phyloP scores from a whole-genome alignment of 1,284 basidiomycete species.

The Neonothopanus nambi region DNA sequence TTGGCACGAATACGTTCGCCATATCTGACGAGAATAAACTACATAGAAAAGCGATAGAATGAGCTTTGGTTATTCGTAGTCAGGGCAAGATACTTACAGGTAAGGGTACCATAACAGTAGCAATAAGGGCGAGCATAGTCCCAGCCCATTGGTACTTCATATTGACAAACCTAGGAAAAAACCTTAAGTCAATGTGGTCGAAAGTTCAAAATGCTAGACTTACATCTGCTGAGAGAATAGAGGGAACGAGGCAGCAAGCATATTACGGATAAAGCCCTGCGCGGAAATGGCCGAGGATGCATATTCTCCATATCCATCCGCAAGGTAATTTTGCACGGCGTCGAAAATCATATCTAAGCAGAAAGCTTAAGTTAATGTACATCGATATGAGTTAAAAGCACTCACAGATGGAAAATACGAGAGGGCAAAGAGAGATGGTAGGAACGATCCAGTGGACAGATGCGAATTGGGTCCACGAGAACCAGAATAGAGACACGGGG shows the following conservation, averaged over 20 bases:
- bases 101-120: constrained; percentile 59
- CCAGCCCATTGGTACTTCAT: constrained; percentile 72
- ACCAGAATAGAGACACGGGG: constrained; percentile 65
- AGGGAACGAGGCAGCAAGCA: neutral
- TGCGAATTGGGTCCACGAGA: constrained; percentile 57
- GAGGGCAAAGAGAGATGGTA: constrained; percentile 62
- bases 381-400: no score
- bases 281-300: constrained; percentile 78
- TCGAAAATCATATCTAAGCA: neutral
- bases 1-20: no score
- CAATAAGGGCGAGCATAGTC: constrained; percentile 65
- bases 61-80: no score
- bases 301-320: constrained; percentile 72
- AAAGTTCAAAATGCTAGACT: constrained; percentile 64
- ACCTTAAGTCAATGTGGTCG: neutral
- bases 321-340: constrained; percentile 46
- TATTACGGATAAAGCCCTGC: constrained; percentile 66
- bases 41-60: no score
- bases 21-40: no score
- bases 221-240: constrained; percentile 49
- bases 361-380: neutral
- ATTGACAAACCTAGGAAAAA: constrained; percentile 51
- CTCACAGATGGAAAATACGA: constrained; percentile 22
- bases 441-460: constrained; percentile 57
- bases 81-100: constrained; percentile 34